phyloP scores from a whole-genome alignment of 1,139 yeast species.

The Yamadazyma sp. region DNA sequence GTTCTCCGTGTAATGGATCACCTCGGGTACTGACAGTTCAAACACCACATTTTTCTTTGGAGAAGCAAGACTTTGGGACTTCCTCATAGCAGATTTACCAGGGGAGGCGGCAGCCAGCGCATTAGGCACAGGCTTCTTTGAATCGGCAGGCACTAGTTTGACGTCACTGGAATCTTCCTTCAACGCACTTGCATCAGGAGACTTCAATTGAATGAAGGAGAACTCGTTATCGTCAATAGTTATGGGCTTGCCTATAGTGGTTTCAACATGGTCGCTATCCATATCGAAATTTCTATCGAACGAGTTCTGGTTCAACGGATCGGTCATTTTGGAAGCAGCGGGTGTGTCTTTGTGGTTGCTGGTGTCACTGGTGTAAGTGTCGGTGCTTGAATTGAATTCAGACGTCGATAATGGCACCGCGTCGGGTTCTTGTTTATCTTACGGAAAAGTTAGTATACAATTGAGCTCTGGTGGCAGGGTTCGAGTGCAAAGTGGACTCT shows the following conservation, averaged over 20 bases:
- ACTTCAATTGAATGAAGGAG: constrained; percentile 18
- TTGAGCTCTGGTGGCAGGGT: no score
- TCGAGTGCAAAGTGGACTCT: no score
- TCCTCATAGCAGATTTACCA: constrained; percentile 43
- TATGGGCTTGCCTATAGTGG: constrained; percentile 12
- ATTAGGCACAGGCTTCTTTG: background rate
- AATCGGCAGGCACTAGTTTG: background rate
- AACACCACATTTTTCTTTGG: constrained; percentile 46
- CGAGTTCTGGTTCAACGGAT: constrained; percentile 12
- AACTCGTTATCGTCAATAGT: constrained; percentile 27
- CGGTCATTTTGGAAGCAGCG: background rate
- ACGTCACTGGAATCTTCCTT: background rate
- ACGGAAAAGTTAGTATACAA: background rate
- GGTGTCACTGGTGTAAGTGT: constrained; percentile 40
- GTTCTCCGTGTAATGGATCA: constrained; percentile 32
- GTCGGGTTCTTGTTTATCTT: background rate
- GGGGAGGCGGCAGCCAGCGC: constrained; percentile 24
- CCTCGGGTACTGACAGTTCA: constrained; percentile 31
- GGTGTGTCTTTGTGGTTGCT: constrained; percentile 3
- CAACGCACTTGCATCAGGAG: background rate
- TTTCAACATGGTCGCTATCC: constrained; percentile 19
- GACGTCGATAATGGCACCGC: background rate
- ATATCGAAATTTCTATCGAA: constrained; percentile 31
- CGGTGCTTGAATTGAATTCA: constrained; percentile 43
- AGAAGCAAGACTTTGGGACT: constrained; percentile 25